Evolutionary conservation across 352 stramenopile species (phyloP).

Genomic region (Globisporangium nunn): DNA sequence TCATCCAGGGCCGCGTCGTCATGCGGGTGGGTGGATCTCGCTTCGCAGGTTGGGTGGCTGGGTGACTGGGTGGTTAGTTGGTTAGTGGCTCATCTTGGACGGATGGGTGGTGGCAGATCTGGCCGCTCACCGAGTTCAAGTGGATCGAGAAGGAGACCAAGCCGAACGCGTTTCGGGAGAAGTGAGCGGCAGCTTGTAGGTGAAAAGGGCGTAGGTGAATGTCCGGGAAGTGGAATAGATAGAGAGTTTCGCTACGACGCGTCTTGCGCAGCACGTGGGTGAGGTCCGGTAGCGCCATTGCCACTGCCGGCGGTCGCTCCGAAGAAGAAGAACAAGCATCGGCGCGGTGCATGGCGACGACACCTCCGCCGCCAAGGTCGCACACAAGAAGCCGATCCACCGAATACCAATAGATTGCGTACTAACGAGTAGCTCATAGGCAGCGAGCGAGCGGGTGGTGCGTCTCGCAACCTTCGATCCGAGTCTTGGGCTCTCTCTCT

Average conservation of each 20-base stretch:
- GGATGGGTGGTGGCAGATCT: slow-evolving; percentile 38
- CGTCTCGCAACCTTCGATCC: neutral
- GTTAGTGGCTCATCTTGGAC: too few species aligned
- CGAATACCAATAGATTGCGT: neutral
- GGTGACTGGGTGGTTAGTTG: too few species aligned
- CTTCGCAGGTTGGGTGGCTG: neutral
- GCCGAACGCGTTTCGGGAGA: slow-evolving; percentile 52
- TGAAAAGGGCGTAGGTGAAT: too few species aligned
- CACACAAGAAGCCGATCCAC: neutral
- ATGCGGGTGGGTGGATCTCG: slow-evolving; percentile 63
- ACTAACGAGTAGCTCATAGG: neutral
- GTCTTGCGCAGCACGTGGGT: too few species aligned
- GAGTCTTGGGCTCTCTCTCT: neutral
- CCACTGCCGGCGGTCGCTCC: too few species aligned
- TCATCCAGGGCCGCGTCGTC: slow-evolving; percentile 87
- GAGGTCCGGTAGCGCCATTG: too few species aligned
- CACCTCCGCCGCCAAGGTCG: neutral
- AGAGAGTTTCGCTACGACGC: neutral
- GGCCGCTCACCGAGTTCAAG: slow-evolving; percentile 65
- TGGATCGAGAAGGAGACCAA: slow-evolving; percentile 46
- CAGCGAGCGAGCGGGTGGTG: too few species aligned
- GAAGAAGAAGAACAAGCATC: too few species aligned
- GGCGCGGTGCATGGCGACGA: too few species aligned
- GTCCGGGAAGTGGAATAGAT: neutral
- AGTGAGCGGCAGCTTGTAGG: slow-evolving; percentile 14